These are phyloP conservation scores for Paraleonurus japonicus DNA, from an alignment of 257 asterid species.

Conservation along the genomic window DNA sequence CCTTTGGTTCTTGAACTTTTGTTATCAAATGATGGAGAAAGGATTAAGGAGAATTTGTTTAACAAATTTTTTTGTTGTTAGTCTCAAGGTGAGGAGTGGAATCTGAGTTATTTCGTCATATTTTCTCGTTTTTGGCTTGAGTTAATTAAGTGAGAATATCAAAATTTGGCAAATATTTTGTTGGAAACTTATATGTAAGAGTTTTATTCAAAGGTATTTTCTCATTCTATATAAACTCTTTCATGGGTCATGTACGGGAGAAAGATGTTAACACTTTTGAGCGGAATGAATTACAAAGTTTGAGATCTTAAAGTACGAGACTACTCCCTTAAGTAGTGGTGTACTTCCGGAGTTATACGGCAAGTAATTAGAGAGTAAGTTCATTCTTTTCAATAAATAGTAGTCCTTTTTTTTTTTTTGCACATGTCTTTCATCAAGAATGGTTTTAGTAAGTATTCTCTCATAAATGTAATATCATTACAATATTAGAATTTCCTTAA, in stretches of 20 bases:
- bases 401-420: neutral
- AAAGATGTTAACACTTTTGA: constrained; percentile 26
- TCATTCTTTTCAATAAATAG: neutral
- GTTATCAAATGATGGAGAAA: constrained; percentile 79
- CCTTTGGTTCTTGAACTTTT: constrained; percentile 79
- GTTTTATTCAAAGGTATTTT: neutral
- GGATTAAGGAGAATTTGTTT: constrained; percentile 80
- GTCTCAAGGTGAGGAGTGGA: constrained; percentile 52
- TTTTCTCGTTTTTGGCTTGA: neutral
- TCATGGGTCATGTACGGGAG: too few relatives aligned
- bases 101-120: neutral
- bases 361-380: constrained; percentile 80
- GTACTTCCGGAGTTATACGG: constrained; percentile 87
- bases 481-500: neutral
- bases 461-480: neutral
- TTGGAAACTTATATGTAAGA: neutral
- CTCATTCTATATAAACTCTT: too few relatives aligned
- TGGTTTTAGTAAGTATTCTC: neutral
- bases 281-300: constrained; percentile 30
- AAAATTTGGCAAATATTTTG: constrained; percentile 5
- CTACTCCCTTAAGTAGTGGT: constrained; percentile 73
- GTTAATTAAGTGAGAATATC: neutral
- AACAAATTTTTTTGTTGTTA: constrained; percentile 74
- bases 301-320: constrained; percentile 59
- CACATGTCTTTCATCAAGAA: neutral